Evolutionary conservation across 208 protist species (phyloP).

Genomic region (Lotmaria passim): DNA sequence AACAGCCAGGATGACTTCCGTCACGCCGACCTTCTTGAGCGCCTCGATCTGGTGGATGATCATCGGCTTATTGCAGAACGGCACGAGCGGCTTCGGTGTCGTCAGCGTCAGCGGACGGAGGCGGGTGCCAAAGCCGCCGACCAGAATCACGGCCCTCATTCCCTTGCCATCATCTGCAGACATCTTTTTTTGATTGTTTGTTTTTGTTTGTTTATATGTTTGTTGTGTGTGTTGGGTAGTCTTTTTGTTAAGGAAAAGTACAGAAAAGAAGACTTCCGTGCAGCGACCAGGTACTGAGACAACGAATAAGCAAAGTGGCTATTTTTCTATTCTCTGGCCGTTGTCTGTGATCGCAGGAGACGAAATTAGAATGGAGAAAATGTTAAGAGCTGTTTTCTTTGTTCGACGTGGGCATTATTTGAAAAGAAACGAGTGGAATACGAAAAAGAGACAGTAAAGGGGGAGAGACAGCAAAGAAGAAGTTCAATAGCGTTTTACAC

Average conservation of each 20-base stretch:
- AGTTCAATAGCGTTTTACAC: too few species aligned
- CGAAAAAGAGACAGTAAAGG: neutral
- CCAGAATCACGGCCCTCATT: slow-evolving; percentile 98
- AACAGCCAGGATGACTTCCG: slow-evolving; percentile 96
- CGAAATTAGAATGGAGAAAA: too few species aligned
- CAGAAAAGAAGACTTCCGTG: slow-evolving; percentile 13
- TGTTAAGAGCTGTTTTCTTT: too few species aligned
- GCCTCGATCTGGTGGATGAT: slow-evolving; percentile 98
- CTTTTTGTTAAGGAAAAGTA: slow-evolving; percentile 5
- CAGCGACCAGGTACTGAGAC: neutral
- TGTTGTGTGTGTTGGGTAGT: neutral
- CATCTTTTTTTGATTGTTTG: slow-evolving; percentile 9
- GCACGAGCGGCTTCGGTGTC: slow-evolving; percentile 97
- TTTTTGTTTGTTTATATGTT: neutral
- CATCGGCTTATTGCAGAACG: slow-evolving; percentile 98
- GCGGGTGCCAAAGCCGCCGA: slow-evolving; percentile 95
- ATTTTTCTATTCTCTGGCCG: neutral
- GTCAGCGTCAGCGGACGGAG: slow-evolving; percentile 97
- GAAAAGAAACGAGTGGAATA: neutral
- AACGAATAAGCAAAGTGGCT: neutral
- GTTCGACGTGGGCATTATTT: too few species aligned
- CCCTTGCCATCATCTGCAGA: slow-evolving; percentile 37
- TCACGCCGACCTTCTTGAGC: slow-evolving; percentile 91
- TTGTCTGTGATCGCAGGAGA: neutral
- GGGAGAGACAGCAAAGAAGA: neutral